phyloP scores from a whole-genome alignment of 495 filamentous ascomycete genomes.

The Saxophila tyrrhenica region DNA sequence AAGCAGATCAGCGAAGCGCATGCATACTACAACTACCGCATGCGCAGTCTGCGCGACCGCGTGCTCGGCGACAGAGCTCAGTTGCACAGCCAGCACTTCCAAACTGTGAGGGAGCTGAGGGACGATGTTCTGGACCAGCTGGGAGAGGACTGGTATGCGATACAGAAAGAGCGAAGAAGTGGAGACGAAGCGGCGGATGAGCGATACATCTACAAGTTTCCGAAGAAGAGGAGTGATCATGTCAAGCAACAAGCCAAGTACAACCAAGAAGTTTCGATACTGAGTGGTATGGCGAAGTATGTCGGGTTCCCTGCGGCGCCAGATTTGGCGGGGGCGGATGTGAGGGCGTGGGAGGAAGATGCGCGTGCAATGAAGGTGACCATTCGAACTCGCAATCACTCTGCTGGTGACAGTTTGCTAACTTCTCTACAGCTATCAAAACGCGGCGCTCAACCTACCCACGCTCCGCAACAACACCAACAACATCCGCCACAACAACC shows the following conservation, averaged over 20 bases:
- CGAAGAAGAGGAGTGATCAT: conserved; percentile 56
- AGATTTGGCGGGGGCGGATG: conserved; percentile 55
- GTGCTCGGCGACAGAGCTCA: conserved; percentile 72
- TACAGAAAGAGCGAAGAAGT: conserved; percentile 80
- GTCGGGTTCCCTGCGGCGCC: conserved; percentile 95
- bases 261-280: conserved; percentile 82
- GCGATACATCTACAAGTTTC: conserved; percentile 51
- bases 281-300: conserved; percentile 85
- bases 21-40: conserved; percentile 56
- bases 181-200: conserved; percentile 56
- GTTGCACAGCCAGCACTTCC: conserved; percentile 75
- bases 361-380: conserved; percentile 78
- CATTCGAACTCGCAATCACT: conserved; percentile 17
- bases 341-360: conserved; percentile 71
- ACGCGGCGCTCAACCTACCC: background rate
- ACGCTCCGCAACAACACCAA: background rate
- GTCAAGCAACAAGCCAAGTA: conserved; percentile 72
- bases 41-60: conserved; percentile 57
- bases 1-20: conserved; percentile 67
- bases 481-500: background rate
- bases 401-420: background rate
- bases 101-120: conserved; percentile 66
- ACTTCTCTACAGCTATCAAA: background rate
- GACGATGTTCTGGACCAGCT: conserved; percentile 67
- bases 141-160: conserved; percentile 78